A percentile compares a stretch with the other conserved stretches of the same genome.
Evolutionary conservation across 78 protist genomes (phyloP).

Genomic region (Dictyostelium intermedium): DNA sequence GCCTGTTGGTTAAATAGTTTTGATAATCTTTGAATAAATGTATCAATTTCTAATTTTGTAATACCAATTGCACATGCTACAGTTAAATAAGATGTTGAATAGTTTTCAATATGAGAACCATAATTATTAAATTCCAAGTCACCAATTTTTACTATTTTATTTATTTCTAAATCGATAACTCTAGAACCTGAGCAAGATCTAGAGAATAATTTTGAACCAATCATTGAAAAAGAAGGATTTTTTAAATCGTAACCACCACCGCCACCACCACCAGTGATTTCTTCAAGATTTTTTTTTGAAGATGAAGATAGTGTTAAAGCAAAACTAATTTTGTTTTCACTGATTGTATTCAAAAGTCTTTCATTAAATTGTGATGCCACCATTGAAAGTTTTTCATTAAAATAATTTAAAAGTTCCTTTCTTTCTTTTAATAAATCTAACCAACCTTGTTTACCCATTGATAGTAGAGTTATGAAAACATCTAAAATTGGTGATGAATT

Average conservation of each 20-base stretch:
- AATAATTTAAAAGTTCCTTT: constrained; percentile 38
- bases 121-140: constrained; percentile 76
- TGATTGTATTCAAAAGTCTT: constrained; percentile 79
- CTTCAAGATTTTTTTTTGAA: too few relatives aligned
- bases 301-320: constrained; percentile 43
- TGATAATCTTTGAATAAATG: constrained; percentile 72
- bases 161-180: constrained; percentile 4
- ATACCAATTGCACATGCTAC: constrained; percentile 94
- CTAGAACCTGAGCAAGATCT: constrained; percentile 94
- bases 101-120: constrained; percentile 86
- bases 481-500: constrained; percentile 89
- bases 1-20: constrained; percentile 39
- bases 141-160: constrained; percentile 20
- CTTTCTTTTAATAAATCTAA: constrained; percentile 9
- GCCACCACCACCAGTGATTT: too few relatives aligned
- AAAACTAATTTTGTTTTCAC: constrained; percentile 85
- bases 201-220: constrained; percentile 90
- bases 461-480: constrained; percentile 95
- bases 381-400: neutral
- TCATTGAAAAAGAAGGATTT: neutral
- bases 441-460: constrained; percentile 92
- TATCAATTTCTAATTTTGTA: constrained; percentile 74
- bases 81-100: constrained; percentile 87
- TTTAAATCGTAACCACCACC: too few relatives aligned
- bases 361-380: constrained; percentile 81